Base-by-base conservation (phyloP, 805 yeast genomes). In the Ogataea allantospora region DNA sequence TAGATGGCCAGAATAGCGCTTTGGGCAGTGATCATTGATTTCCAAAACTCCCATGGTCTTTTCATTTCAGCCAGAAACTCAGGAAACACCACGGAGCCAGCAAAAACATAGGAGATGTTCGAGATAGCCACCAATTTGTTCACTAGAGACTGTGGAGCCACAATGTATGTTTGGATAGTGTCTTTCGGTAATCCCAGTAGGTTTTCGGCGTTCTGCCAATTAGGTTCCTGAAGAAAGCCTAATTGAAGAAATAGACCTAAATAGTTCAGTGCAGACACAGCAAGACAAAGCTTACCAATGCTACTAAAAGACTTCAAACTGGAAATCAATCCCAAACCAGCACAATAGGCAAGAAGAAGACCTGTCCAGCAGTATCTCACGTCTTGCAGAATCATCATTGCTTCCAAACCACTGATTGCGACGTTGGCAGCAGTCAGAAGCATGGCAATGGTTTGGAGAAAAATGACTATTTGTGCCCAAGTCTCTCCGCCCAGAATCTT, bases 21-120 rank as follows among this genome's bases (percentile, higher is more conserved):
- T 47, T 71, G 73, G 22, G 75, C 73, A 21, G 55, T 43, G 17
- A 62, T 40, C 67, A 71, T 64, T 27, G 75, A 75, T 52, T 70
- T 68, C 67, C 71, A 62, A 56, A 71, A 71, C 42, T 71, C 76
- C 62, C 57, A 56, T 7, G 77, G 77, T 33, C 69, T 61, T 40
- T 54, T 61, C 73, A 71, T 66, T 51, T 71, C 77, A 8, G 76
- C 67, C 58, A 72, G 59, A 31, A 71, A 62, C 46, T 71, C 74
- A 12, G 68, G 63, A 56, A 70, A 71, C 38, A 70, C 66, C 46
- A 71, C 63, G 12, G 77, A 72, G 44, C 77, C 77, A 25, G 75
- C 77, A 58, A 68, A 71, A 2, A 75, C 68, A 48, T 66, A 71
- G 14, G 72, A 71, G 46, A 71, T 65, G 49, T 71, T 70, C 57